phyloP scores from a whole-genome alignment of 2,329 filamentous ascomycete species.

The Sporothrix humicola region DNA sequence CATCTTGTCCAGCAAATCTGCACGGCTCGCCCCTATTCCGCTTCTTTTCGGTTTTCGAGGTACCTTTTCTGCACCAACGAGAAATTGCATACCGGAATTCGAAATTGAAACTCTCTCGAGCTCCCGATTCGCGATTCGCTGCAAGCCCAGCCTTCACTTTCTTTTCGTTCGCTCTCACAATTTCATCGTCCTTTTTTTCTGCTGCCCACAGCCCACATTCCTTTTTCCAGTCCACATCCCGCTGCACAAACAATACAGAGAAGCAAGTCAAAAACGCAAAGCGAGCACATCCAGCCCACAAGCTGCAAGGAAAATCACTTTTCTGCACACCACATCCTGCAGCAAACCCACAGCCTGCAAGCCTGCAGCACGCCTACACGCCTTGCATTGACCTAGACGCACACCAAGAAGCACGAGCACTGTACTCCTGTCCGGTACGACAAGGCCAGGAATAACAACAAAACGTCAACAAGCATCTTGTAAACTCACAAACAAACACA shows the following conservation, averaged over 20 bases:
- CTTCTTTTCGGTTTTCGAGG: neutral
- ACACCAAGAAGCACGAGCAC: neutral
- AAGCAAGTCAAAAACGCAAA: neutral
- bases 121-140: neutral
- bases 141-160: slow-evolving; percentile 10
- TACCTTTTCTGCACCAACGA: neutral
- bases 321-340: neutral
- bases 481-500: neutral
- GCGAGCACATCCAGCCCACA: neutral
- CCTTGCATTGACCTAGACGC: slow-evolving; percentile 28
- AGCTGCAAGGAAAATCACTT: slow-evolving; percentile 19
- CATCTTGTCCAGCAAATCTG: too few relatives aligned
- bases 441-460: neutral
- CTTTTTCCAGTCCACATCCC: neutral
- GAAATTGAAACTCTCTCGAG: neutral
- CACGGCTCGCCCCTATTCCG: neutral
- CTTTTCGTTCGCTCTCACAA: neutral
- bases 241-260: neutral
- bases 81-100: slow-evolving; percentile 14
- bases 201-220: neutral
- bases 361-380: slow-evolving; percentile 18
- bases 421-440: slow-evolving; percentile 14
- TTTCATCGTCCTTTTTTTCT: neutral
- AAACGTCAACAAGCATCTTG: slow-evolving; percentile 21
- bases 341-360: neutral